Conservation (phyloP, 169 alveolate species). For the Plasmodium vivax region DNA sequence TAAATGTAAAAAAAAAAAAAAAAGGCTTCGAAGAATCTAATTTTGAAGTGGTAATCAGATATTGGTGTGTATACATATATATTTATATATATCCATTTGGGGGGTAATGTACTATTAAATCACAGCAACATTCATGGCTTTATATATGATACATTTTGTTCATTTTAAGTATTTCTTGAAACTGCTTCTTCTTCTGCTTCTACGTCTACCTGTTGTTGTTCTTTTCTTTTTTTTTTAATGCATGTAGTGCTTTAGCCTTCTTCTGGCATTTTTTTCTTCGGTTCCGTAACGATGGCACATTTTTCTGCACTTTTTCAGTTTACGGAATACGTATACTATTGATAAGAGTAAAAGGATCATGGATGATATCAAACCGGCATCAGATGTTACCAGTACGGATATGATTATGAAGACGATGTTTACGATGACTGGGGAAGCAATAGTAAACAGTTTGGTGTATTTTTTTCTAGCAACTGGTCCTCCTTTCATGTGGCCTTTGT, state of each 20-base stretch:
- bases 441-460: not conserved
- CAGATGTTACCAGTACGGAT: not conserved
- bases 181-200: no score
- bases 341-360: not conserved
- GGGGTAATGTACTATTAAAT: not conserved
- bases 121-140: not conserved
- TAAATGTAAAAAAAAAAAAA: not conserved
- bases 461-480: not conserved
- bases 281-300: not conserved
- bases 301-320: not conserved
- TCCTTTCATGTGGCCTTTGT: not conserved
- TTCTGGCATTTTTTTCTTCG: not conserved
- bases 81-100: not conserved
- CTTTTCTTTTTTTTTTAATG: not conserved
- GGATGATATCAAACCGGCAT: not conserved
- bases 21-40: not conserved
- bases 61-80: not conserved
- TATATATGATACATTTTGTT: not conserved
- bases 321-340: not conserved
- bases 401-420: not conserved
- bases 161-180: not conserved
- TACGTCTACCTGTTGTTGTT: not conserved
- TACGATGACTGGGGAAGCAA: not conserved
- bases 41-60: not conserved
- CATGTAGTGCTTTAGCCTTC: not conserved